These are phyloP conservation scores for Alternaria gansuensis DNA, from an alignment of 2,329 filamentous ascomycete species.

Conservation along the genomic window DNA sequence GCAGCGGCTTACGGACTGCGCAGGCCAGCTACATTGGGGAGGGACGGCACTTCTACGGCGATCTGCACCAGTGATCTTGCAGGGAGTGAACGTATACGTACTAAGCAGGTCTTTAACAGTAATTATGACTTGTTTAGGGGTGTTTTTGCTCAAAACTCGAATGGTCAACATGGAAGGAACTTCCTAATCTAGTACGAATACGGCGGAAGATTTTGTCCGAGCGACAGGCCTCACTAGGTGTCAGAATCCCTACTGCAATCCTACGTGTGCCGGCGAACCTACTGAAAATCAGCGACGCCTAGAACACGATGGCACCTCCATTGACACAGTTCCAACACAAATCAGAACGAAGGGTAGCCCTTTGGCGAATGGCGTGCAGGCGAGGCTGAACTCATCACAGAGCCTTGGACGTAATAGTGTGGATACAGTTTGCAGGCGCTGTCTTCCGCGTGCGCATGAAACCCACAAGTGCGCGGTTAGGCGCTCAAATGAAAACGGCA, in stretches of 20 bases:
- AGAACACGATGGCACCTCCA: not conserved
- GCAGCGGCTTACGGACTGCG: not conserved
- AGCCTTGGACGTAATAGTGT: not conserved
- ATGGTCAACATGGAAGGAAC: not conserved
- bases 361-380: not conserved
- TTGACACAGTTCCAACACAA: not conserved
- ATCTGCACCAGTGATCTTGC: conserved; percentile 11
- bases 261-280: not conserved
- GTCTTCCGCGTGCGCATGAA: not conserved
- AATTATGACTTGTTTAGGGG: not conserved
- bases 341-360: not conserved
- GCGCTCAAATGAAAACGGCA: not conserved
- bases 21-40: not conserved
- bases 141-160: not conserved
- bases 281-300: not conserved
- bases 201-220: not conserved
- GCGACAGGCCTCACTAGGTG: not conserved
- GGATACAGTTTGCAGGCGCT: conserved; percentile 1
- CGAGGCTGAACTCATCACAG: not conserved
- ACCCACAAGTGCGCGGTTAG: not conserved
- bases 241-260: not conserved
- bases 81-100: conserved; percentile 18
- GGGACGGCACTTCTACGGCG: conserved; percentile 6
- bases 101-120: not conserved
- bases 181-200: not conserved